phyloP scores from a whole-genome alignment of 1,284 basidiomycete species.

The Agroathelia rolfsii region DNA sequence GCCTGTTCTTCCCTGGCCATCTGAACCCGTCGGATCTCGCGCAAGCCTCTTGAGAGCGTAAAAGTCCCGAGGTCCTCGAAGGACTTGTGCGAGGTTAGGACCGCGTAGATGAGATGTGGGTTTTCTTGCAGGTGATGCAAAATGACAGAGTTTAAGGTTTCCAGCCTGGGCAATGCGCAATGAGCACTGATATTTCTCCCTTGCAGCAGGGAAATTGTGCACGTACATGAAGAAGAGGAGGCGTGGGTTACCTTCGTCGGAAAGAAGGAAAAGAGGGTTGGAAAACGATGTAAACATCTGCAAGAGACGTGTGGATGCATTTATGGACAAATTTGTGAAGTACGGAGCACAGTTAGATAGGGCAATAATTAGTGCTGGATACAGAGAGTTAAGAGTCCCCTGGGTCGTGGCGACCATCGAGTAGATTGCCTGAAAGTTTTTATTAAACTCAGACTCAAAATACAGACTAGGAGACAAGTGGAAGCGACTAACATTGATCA shows the following conservation, averaged over 20 bases:
- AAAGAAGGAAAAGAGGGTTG: constrained; percentile 79
- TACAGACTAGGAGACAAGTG: constrained; percentile 1
- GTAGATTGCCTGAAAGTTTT: constrained; percentile 70
- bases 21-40: constrained; percentile 73
- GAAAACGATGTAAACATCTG: constrained; percentile 88
- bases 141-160: constrained; percentile 83
- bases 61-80: constrained; percentile 88
- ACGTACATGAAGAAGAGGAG: constrained; percentile 81
- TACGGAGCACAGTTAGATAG: constrained; percentile 84
- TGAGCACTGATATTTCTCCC: constrained; percentile 3
- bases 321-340: constrained; percentile 73
- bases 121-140: constrained; percentile 67
- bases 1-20: constrained; percentile 60
- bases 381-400: constrained; percentile 71
- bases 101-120: constrained; percentile 80
- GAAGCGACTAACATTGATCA: constrained; percentile 69
- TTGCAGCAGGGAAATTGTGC: constrained; percentile 1
- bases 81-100: constrained; percentile 71
- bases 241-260: constrained; percentile 90
- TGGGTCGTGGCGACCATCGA: constrained; percentile 83
- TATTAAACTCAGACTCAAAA: constrained; percentile 8
- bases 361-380: constrained; percentile 85
- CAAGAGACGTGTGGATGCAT: constrained; percentile 73
- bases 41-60: constrained; percentile 72
- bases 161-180: constrained; percentile 63